Percentiles rank a stretch among this genome's conserved stretches.
Evolutionary conservation across 345 rosid species (phyloP).

Genomic region (Firmiana major): DNA sequence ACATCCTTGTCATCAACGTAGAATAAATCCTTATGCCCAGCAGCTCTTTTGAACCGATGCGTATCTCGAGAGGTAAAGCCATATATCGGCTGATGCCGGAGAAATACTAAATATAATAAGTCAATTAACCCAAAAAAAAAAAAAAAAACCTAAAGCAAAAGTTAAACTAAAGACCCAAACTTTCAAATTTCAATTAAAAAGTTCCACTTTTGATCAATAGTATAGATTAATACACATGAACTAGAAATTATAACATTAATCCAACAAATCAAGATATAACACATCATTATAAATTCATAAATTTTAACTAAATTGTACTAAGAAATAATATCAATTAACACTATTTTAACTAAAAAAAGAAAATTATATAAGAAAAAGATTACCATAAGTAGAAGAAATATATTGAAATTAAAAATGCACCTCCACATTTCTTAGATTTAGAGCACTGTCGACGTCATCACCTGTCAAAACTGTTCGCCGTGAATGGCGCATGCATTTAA

Average conservation of each 20-base stretch:
- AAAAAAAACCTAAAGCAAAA: background rate
- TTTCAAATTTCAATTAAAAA: background rate
- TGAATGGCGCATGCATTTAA: constrained; percentile 90
- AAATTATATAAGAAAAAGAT: background rate
- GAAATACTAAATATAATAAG: constrained; percentile 7
- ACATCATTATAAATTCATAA: background rate
- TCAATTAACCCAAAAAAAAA: too few relatives aligned
- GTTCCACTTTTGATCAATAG: background rate
- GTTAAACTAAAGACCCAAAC: background rate
- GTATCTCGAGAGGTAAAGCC: constrained; percentile 61
- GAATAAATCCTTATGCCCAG: constrained; percentile 67
- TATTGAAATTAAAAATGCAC: constrained; percentile 22
- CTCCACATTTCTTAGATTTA: constrained; percentile 73
- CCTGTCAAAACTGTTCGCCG: constrained; percentile 58
- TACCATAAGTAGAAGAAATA: background rate
- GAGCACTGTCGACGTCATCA: constrained; percentile 75
- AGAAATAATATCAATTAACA: background rate
- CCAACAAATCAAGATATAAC: background rate
- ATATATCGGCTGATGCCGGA: constrained; percentile 48
- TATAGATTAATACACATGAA: background rate
- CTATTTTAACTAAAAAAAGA: background rate
- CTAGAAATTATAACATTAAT: background rate
- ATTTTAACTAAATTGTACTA: background rate
- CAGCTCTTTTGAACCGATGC: constrained; percentile 61
- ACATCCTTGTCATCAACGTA: constrained; percentile 71